Evolutionary conservation across 305 asterid genomes (phyloP).

Genomic region (Solanum chacoense): DNA sequence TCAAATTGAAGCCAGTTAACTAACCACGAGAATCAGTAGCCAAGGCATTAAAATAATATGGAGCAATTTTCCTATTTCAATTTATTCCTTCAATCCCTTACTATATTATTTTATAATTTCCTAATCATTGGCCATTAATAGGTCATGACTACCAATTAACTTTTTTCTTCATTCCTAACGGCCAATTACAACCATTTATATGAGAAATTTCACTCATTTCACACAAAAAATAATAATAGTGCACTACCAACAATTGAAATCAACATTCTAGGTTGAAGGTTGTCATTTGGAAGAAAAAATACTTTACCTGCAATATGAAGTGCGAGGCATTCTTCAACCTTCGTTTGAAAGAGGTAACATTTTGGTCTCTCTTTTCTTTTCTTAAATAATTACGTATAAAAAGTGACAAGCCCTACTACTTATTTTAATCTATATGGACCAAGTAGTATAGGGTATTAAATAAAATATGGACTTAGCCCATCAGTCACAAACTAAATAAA

Average conservation of each 20-base stretch:
- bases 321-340: neutral
- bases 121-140: no score
- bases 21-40: no score
- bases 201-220: neutral
- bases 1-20: no score
- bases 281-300: neutral
- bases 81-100: no score
- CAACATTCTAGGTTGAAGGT: neutral
- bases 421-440: neutral
- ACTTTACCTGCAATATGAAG: neutral
- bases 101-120: no score
- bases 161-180: neutral
- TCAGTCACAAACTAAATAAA: neutral
- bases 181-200: neutral
- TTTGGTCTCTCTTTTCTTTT: neutral
- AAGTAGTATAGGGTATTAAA: neutral
- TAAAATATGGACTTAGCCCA: neutral
- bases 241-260: neutral
- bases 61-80: no score
- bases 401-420: neutral
- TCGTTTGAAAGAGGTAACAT: neutral
- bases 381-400: neutral
- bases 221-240: neutral
- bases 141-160: no score
- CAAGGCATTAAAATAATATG: no score